Base-by-base conservation (phyloP, 805 yeast genomes). In the Saturnispora ahearnii region DNA sequence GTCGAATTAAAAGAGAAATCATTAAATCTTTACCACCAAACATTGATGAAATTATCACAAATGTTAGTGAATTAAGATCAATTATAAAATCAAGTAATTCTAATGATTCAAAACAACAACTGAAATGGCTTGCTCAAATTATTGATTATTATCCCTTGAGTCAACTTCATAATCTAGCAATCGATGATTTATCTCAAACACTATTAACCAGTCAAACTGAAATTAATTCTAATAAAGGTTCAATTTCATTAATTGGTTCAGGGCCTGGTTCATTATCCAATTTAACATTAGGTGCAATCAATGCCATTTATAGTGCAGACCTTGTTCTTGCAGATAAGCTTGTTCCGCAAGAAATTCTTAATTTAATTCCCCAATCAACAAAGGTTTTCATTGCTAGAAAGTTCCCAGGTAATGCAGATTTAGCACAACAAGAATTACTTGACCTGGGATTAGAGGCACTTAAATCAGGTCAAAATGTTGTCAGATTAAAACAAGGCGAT, bases 321-420 rank as follows among this genome's bases (percentile, higher is more conserved):
- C 67, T 87, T 50, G 76, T 91, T 3, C 69, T 91, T 40, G 95
- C 97, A 1, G 98, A 91, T 63, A 91, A 91, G 61, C 73, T 91
- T 26, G 97, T 91, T 0, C 98, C 98, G 3, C 86, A 84, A 57
- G 84, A 82, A 57, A 95, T 91, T 1, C 69, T 91, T 33, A 87
- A 83, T 42, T 67, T 90, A 18, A 82, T 91, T n/a, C 97, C 97
- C 0, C 63, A 75, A 30, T 72, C 73, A 30, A 86, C 95, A 1
- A 82, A 81, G 42, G 71, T 84, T 4, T 88, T 85, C 62, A 89
- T 91, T 52, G 98, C 98, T 2, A 76, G 88, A 38, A 91, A 91
- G 65, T 91, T 89, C 68, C 98, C 98, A 2, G 98, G 98, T 1
- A 91, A 91, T 63, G 97, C 98, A 1, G 96, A 89, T 60, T 76